Evolutionary conservation across 2,329 filamentous ascomycete genomes (phyloP), one percentile per base, ranked within the genome.

Genomic region (Arthrobotrys megalospora): DNA sequence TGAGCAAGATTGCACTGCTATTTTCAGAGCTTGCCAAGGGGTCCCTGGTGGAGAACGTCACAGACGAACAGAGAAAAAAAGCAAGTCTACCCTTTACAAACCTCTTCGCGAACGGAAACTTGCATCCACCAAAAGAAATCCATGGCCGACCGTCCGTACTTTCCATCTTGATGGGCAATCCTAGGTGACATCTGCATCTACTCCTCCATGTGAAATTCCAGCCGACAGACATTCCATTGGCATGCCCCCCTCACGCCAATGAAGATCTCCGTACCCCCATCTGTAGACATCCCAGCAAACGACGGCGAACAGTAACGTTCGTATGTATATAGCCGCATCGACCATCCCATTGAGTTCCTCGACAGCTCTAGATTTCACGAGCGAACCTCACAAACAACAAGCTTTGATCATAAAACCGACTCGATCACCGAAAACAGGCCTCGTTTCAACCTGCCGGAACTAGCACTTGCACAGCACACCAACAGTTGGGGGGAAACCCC

Each of bases 371-470:
- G 6, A 32, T 8, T 12, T 12, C 16, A 21, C 24, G 12, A 36
- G 43, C 24, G 21, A 34, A 28, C 19, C 24, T 28, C 24, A 28
- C 4, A 62, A 3, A 38, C 12, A 32, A 45, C 16, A 41, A 67
- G 48, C 50, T 55, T 60, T n/a, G 43, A 63, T 45, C 43, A 52
- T 58, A 43, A 50, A 53, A 48, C 45, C 52, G 45, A 48, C 43
- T 19, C 16, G 48, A 65, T 69, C 53, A 63, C 63, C 71, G 47
- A 64, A 66, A 65, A 32, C 48, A 53, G 12, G 16, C 43, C 24
- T 71, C 73, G 73, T 77, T 45, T 77, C 66, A 67, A 77, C 43
- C 60, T 71, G 52, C 73, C 73, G 66, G 48, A 77, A 77, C 66
- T 50, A 77, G 73, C 60, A 58, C 19, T 58, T 60, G 65, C 7